These are phyloP conservation scores for Perilla frutescens DNA, from an alignment of 257 asterid species.

Conservation along the genomic window DNA sequence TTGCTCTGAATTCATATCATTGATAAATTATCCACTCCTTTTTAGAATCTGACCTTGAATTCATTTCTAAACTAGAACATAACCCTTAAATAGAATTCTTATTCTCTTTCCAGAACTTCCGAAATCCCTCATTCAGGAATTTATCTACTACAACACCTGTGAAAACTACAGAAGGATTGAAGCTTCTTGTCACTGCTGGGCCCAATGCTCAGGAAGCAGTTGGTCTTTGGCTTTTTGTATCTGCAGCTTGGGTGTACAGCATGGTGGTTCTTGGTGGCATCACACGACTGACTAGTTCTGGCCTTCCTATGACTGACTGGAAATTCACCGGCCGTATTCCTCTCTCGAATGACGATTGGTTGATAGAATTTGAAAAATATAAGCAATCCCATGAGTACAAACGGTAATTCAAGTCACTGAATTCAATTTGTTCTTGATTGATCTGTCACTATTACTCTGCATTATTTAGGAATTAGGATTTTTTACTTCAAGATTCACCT, in stretches of 20 bases:
- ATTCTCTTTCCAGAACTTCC: conserved; percentile 53
- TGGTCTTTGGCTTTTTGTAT: conserved; percentile 82
- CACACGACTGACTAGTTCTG: conserved; percentile 76
- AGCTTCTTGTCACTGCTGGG: conserved; percentile 78
- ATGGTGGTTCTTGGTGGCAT: conserved; percentile 95
- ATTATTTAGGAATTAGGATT: conserved; percentile 23
- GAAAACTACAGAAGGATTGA: conserved; percentile 53
- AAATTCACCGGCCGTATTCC: conserved; percentile 80
- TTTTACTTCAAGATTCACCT: neutral
- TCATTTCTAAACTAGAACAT: conserved; percentile 9
- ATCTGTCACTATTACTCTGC: conserved; percentile 9
- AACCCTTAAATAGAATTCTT: neutral
- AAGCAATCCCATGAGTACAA: conserved; percentile 82
- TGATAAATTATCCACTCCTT: neutral
- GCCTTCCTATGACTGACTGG: conserved; percentile 95
- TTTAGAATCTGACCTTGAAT: neutral
- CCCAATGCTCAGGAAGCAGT: conserved; percentile 74
- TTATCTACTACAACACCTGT: conserved; percentile 55
- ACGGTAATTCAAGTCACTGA: conserved; percentile 52
- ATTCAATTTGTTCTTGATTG: conserved; percentile 11
- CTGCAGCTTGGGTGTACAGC: conserved; percentile 89
- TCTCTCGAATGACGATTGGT: conserved; percentile 77
- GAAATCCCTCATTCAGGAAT: conserved; percentile 46
- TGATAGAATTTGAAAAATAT: conserved; percentile 78
- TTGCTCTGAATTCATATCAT: neutral